Base-by-base conservation (phyloP, 306 rosid species). In the Cucurbita moschata region DNA sequence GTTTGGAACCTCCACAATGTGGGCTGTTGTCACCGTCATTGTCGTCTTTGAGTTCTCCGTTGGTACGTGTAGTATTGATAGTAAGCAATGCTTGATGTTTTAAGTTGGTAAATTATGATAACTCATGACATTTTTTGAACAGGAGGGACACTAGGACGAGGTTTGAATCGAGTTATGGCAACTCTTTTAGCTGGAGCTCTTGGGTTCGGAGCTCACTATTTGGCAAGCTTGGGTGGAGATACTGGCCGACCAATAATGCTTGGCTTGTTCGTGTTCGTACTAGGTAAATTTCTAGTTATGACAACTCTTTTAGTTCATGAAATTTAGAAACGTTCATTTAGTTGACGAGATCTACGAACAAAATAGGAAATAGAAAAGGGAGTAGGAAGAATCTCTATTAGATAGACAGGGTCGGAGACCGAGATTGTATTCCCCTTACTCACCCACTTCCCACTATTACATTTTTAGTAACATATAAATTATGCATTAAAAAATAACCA, bases 121-220 rank as follows among this genome's bases (percentile, higher is more conserved):
- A 11, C 5, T 55, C 42, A 4, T 4, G 94, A 85, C 16, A 79
- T 90, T 12, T 87, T 75, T 62, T 52, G 26, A 63, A 21, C 83
- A 93, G 98, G 98, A 82, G 98, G 82, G 67, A 93, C 97, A 3
- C 86, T 93, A 13, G 26, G 82, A 80, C 88, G 82, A 80, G 80
- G 92, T 71, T 52, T 93, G 38, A 93, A 93, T 78, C 88, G 98
- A 85, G 88, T 87, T 44, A 80, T 77, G 77, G 98, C 96, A 53
- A 93, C 98, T 53, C 72, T 90, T 10, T n/a, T 82, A 19, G 98
- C 92, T 37, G 94, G 89, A 78, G 96, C 86, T 65, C 79, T 90
- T 75, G 98, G 97, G 23, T 74, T 90, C 79, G 98, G 96, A 78
- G 87, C 85, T 50, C 86, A 88, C 23, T 88, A 86, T 72, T 81